Base-by-base conservation (phyloP, 306 rosid species). In the Lotus japonicus region DNA sequence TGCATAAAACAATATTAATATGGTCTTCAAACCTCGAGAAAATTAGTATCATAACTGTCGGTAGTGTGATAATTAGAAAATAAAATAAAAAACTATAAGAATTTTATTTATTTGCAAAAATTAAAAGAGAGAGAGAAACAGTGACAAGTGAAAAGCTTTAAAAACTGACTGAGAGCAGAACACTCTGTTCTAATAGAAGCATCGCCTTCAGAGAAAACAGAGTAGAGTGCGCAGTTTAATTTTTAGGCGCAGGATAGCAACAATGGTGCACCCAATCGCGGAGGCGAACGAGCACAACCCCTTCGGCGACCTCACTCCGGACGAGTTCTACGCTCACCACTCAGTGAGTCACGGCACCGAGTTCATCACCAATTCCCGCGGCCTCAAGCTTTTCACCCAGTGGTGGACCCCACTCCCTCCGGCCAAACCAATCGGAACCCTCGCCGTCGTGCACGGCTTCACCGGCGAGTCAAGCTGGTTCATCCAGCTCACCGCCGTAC, bases 401-500 rank as follows among this genome's bases (percentile, higher is more conserved):
- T 88, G 92, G 92, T 94, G 99, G 97, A 78, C 76, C 64, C 99
- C 99, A 0, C 90, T 81, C 16, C 86, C 97, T 45, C 95, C 96
- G 0, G 28, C 86, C 1, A 43, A 53, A 3, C 13, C 81, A 49
- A 1, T 81, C 76, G 99, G 94, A 2, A 78, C 64, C 71, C 53
- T 94, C 31, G 89, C 95, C 76, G 1, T 94, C 36, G 92, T 94
- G 72, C 99, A 94, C 64, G 99, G 99, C 55, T 94, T 12, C 84
- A 94, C 90, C 79, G 97, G 99, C 67, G 97, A 94, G 70, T 77
- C 97, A 82, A 90, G 96, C 90, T 94, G 96, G 99, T 6, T 90
- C 31, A n/a, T 94, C 59, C 97, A 90, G 79, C 96, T 94, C 64
- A 88, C 97, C 46, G 88, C 99, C 51, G 84, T 94, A 1, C 23